Base-by-base conservation (phyloP, 768 basidiomycete species). In the Trametes cinnabarina region DNA sequence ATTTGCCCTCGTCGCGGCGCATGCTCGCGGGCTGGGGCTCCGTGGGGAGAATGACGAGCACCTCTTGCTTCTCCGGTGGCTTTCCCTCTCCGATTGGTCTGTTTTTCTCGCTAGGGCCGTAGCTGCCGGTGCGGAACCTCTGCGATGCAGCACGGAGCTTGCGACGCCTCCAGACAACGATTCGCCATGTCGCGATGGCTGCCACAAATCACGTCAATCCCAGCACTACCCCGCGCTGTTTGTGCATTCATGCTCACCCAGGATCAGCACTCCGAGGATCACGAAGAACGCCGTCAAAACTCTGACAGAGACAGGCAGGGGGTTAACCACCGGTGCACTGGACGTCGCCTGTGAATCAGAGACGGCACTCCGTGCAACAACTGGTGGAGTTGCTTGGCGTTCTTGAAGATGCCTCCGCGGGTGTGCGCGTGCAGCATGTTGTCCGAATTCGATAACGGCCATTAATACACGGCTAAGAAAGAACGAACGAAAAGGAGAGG, bases 161-260 rank as follows among this genome's bases (percentile, higher is more conserved):
- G 37, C 55, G 47, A 57, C 62, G 60, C 22, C 57, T 46, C 62
- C 62, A 63, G 28, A 56, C 58, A 26, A 63, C 57, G n/a, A 65
- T 40, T 47, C 62, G 54, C 65, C 65, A 65, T 47, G 60, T 51
- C 41, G 44, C 56, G 42, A 63, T 51, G 47, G 54, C 62, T 65
- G 47, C 9, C 22, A 14, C 25, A 26, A 26, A 20, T 25, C 11
- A 47, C 40, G 41, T 47, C 47, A 49, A 40, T 39, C 35, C 19
- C n/a, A 12, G 11, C 14, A 11, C 26, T 17, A 20, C 40, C 19
- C 22, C 44, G 25, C 14, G 5, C 14, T 17, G 44, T 15, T 12
- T 46, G 19, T 22, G 4, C 44, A 20, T 20, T 22, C 6, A 15
- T 15, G 44, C 62, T 59, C 62, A 63, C 62, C 58, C 28, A 59